Evolutionary conservation across 108 stramenopile species (phyloP).

Genomic region (Schizochytrium sp.): DNA sequence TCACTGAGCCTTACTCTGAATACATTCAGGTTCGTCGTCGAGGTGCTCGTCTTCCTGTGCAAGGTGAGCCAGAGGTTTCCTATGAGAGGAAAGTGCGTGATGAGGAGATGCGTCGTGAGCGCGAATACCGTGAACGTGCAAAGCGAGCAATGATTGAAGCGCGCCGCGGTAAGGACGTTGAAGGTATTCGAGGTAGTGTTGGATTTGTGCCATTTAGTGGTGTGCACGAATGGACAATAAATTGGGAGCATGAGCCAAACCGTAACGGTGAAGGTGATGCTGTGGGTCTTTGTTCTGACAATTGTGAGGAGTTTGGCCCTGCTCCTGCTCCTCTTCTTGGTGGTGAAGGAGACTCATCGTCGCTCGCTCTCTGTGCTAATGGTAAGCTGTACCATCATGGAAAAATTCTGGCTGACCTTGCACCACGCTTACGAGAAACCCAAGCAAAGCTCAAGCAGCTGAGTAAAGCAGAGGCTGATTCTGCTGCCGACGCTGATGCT

Average conservation of each 20-base stretch:
- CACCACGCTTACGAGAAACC: neutral
- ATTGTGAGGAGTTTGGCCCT: slow-evolving; percentile 61
- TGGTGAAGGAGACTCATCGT: neutral
- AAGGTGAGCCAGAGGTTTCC: slow-evolving; percentile 34
- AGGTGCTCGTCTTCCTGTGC: slow-evolving; percentile 56
- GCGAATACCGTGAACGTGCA: slow-evolving; percentile 1
- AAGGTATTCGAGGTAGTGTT: slow-evolving; percentile 62
- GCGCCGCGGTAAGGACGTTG: slow-evolving; percentile 62
- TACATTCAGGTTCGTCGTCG: slow-evolving; percentile 55
- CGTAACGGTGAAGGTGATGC: slow-evolving; percentile 59
- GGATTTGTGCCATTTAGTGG: slow-evolving; percentile 63
- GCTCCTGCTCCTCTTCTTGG: slow-evolving; percentile 56
- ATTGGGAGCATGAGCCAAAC: slow-evolving; percentile 63
- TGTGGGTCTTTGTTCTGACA: slow-evolving; percentile 64
- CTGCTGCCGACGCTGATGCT: slow-evolving; percentile 17
- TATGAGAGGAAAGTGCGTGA: slow-evolving; percentile 61
- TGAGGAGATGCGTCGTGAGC: slow-evolving; percentile 18
- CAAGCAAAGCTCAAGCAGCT: neutral
- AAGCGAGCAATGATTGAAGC: neutral
- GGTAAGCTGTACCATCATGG: slow-evolving; percentile 63
- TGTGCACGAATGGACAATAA: slow-evolving; percentile 61
- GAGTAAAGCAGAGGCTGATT: neutral
- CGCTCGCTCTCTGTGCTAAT: slow-evolving; percentile 46
- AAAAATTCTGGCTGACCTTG: slow-evolving; percentile 2
- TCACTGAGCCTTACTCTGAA: neutral